Conservation (phyloP, 345 rosid genomes). For the Citrus inodora region DNA sequence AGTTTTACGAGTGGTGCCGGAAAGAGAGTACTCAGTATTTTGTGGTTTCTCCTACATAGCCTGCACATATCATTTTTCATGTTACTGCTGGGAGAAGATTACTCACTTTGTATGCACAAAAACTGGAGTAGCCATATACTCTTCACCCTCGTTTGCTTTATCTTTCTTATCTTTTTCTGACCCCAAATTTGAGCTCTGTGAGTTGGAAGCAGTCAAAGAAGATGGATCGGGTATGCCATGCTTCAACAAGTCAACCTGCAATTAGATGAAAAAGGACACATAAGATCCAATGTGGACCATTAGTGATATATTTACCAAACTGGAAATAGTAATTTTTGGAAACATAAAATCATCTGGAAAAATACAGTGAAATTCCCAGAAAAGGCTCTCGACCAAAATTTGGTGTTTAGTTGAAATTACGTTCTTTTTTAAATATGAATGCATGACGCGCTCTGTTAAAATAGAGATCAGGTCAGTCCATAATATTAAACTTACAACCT, state of each 20-base stretch:
- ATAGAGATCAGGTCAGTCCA: neutral
- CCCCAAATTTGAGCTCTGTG: conserved; percentile 39
- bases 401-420: neutral
- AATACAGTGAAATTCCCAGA: neutral
- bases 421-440: neutral
- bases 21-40: neutral
- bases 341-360: neutral
- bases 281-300: neutral
- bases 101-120: conserved; percentile 81
- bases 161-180: conserved; percentile 53
- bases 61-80: neutral
- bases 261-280: neutral
- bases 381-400: neutral
- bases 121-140: conserved; percentile 69
- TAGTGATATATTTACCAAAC: neutral
- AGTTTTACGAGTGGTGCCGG: neutral
- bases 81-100: conserved; percentile 4
- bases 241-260: conserved; percentile 82
- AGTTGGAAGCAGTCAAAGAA: conserved; percentile 37
- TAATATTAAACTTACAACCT: neutral
- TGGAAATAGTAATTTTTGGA: neutral
- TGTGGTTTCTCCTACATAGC: neutral
- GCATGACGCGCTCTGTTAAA: neutral
- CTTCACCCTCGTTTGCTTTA: conserved; percentile 45
- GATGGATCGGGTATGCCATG: conserved; percentile 88